Base-by-base conservation (phyloP, 2,329 filamentous ascomycete genomes). In the Phyllosticta citriasiana region DNA sequence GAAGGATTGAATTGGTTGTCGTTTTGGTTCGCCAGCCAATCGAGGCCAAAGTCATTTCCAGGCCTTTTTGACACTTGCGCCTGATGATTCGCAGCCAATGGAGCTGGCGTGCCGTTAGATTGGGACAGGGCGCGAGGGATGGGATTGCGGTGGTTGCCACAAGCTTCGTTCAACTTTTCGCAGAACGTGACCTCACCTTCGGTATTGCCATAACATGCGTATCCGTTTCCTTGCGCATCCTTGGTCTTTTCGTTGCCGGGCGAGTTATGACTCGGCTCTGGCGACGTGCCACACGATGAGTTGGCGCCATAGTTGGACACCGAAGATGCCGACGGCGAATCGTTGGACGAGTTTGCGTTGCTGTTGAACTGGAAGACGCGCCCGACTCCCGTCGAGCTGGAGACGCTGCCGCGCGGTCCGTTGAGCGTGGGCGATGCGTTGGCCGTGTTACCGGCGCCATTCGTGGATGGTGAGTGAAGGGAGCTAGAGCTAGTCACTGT, bases 1-100 rank as follows among this genome's bases (percentile, higher is more conserved):
- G 94, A 86, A 0, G 94, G 93, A 64, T 97, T 92, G 68, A 97
- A 97, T 65, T 88, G 85, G 61, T 89, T 89, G 62, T 87, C 87
- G 68, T 91, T 93, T 71, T 95, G 89, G 67, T 88, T 86, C 50
- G 86, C 82, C 57, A 94, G 79, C 84, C 88, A 92, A 71, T 89
- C 87, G 67, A 91, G 80, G 66, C 83, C 83, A 66, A 78, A 80
- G 62, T 79, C 74, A 62, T 72, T 72, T 64, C 69, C 65, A 26
- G 65, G 57, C n/a, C 63, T 62, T 22, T 60, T 59, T 47, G 40
- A 7, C 40, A n/a, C 14, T 47, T 47, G 40, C 6, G 40, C 40
- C 40, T 47, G 14, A n/a, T 47, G 14, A n/a, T 62, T 58, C 24
- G 63, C 62, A 63, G 67, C 66, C 67, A 66, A 66, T 68, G 69